Conservation (phyloP, 2,329 filamentous ascomycete genomes). For the Claviceps digitariae region DNA sequence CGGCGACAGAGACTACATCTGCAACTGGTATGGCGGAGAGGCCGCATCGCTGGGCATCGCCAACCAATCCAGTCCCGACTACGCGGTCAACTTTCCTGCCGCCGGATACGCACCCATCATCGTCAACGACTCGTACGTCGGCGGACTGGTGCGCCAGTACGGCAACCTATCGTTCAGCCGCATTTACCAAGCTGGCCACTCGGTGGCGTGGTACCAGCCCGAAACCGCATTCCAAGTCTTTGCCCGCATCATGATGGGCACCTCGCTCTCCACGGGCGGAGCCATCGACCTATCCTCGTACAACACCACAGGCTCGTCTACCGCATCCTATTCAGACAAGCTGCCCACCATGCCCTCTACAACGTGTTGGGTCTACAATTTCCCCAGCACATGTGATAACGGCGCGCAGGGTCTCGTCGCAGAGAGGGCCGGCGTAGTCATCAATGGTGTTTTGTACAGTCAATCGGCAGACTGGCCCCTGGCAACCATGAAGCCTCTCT, state of each 20-base stretch:
- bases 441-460: slow-evolving; percentile 44
- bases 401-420: slow-evolving; percentile 35
- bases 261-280: slow-evolving; percentile 41
- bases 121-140: slow-evolving; percentile 54
- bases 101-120: slow-evolving; percentile 63
- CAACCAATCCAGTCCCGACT: slow-evolving; percentile 29
- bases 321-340: slow-evolving; percentile 32
- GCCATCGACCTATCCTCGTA: slow-evolving; percentile 37
- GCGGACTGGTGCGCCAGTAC: slow-evolving; percentile 61
- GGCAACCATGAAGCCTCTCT: slow-evolving; percentile 13
- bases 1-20: slow-evolving; percentile 49
- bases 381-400: slow-evolving; percentile 36
- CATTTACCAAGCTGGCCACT: slow-evolving; percentile 53
- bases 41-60: slow-evolving; percentile 53
- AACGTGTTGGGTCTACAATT: slow-evolving; percentile 47
- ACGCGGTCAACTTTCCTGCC: slow-evolving; percentile 41
- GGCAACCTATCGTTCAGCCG: slow-evolving; percentile 60
- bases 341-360: slow-evolving; percentile 32
- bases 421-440: slow-evolving; percentile 37
- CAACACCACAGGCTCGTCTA: slow-evolving; percentile 44
- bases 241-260: slow-evolving; percentile 42
- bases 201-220: slow-evolving; percentile 48
- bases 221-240: slow-evolving; percentile 47
- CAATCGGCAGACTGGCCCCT: slow-evolving; percentile 28
- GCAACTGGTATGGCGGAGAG: slow-evolving; percentile 62